A percentile compares a stretch with the other conserved stretches of the same genome.
Conservation (phyloP, 805 yeast species). For the Brettanomyces nanus region DNA sequence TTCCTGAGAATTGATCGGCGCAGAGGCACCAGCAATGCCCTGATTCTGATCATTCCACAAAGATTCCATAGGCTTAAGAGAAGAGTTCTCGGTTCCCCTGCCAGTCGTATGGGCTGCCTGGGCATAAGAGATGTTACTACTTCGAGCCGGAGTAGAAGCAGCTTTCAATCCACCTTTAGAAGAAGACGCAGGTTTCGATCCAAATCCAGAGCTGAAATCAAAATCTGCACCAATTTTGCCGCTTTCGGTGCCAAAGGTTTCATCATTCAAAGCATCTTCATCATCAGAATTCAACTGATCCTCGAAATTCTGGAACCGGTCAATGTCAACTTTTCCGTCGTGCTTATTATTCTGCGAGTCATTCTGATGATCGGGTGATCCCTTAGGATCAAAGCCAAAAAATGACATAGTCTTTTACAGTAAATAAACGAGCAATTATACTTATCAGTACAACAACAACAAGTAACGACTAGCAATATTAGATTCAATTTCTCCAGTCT, state of each 20-base stretch:
- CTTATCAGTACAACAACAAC: no score
- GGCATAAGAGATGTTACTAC: slow-evolving; percentile 32
- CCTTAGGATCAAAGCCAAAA: slow-evolving; percentile 54
- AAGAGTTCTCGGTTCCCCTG: slow-evolving; percentile 26
- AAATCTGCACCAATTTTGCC: slow-evolving; percentile 47
- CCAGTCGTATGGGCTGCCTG: slow-evolving; percentile 27
- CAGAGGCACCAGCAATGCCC: slow-evolving; percentile 10
- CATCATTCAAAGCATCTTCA: slow-evolving; percentile 75
- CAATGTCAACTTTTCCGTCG: slow-evolving; percentile 12
- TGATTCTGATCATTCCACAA: slow-evolving; percentile 42
- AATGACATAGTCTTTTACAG: slow-evolving; percentile 42
- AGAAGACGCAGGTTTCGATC: not conserved
- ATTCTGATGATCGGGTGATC: slow-evolving; percentile 19
- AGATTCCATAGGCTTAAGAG: slow-evolving; percentile 63
- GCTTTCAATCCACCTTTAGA: slow-evolving; percentile 8
- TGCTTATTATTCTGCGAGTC: slow-evolving; percentile 8
- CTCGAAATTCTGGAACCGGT: slow-evolving; percentile 78
- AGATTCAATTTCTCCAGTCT: no score
- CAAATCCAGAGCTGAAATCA: slow-evolving; percentile 42
- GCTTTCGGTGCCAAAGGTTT: slow-evolving; percentile 63
- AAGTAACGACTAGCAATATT: no score
- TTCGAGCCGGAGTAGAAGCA: slow-evolving; percentile 17
- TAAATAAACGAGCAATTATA: no score
- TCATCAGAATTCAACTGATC: slow-evolving; percentile 38
- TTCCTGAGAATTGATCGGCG: slow-evolving; percentile 5